Evolutionary conservation across 164 flowering plant genomes (phyloP).

Genomic region (Aristolochia californica): DNA sequence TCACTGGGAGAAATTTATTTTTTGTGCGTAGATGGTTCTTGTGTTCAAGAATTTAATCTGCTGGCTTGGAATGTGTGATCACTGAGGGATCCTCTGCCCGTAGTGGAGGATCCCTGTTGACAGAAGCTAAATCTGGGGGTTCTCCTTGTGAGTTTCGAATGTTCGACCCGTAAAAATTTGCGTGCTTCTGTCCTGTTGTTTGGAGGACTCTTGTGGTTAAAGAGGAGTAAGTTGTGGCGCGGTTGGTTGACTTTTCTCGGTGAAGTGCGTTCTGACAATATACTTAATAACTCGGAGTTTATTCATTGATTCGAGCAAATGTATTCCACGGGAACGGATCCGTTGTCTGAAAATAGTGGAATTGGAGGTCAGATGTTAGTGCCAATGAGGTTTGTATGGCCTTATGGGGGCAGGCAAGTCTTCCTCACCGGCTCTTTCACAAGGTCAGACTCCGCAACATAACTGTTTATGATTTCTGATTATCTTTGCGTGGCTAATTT

Average conservation of each 20-base stretch:
- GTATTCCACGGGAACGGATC: conserved; percentile 13
- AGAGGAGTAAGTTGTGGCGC: background rate
- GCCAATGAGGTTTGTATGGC: conserved; percentile 47
- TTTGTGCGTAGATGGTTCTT: background rate
- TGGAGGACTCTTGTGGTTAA: background rate
- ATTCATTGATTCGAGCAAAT: background rate
- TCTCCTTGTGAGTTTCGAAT: conserved; percentile 1
- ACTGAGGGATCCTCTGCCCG: conserved; percentile 45
- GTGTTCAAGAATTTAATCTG: conserved; percentile 13
- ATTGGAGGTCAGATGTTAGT: conserved; percentile 17
- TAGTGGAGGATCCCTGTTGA: conserved; percentile 49
- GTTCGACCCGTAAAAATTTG: conserved; percentile 2
- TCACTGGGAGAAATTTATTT: background rate
- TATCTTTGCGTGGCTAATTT: background rate
- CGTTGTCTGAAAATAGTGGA: conserved; percentile 25
- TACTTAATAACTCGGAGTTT: background rate
- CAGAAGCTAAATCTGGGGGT: conserved; percentile 4
- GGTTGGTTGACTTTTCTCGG: conserved; percentile 1
- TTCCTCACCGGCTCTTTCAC: conserved; percentile 41
- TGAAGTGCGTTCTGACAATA: conserved; percentile 1
- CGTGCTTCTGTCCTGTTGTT: background rate
- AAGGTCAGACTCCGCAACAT: conserved; percentile 20
- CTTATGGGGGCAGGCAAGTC: conserved; percentile 50
- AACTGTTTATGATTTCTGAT: background rate
- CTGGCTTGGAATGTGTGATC: conserved; percentile 27